Conservation (phyloP, 371 early-diverging fungal species). For the Blakeslea trispora region DNA sequence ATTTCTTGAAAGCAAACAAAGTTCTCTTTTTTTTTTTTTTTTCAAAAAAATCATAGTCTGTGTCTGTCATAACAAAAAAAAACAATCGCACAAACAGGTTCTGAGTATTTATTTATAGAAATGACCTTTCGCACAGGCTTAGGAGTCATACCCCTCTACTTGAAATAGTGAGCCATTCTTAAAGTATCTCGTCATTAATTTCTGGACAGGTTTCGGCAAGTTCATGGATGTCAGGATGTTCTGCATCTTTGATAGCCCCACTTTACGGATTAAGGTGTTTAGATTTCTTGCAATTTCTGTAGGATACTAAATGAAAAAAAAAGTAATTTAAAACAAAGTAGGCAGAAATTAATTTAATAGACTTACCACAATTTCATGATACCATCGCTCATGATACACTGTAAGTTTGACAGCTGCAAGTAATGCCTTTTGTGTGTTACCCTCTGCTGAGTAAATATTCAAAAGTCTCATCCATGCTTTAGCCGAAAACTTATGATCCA, state of each 20-base stretch:
- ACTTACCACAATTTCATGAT: conserved; percentile 83
- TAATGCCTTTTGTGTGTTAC: conserved; percentile 78
- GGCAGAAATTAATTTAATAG: not conserved
- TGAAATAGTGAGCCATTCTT: conserved; percentile 83
- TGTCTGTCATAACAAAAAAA: no score
- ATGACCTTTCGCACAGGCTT: no score
- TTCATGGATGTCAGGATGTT: conserved; percentile 88
- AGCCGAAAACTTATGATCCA: conserved; percentile 88
- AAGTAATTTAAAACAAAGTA: no score
- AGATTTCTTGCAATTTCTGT: conserved; percentile 80
- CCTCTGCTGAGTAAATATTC: conserved; percentile 79
- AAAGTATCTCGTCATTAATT: conserved; percentile 78
- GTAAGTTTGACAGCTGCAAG: conserved; percentile 80
- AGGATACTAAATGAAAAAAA: conserved; percentile 71
- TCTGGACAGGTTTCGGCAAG: conserved; percentile 75
- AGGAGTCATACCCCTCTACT: conserved; percentile 78
- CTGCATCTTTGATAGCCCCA: conserved; percentile 91
- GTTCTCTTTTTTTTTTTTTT: no score
- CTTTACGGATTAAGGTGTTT: conserved; percentile 77
- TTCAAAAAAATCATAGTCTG: no score
- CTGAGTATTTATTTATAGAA: no score
- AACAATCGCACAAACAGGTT: no score
- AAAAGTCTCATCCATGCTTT: conserved; percentile 85
- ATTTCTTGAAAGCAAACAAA: no score
- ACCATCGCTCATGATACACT: conserved; percentile 79